Percentiles rank a stretch among this genome's conserved stretches.
Conservation (phyloP, 768 basidiomycete species). For the Naganishia onofrii region DNA sequence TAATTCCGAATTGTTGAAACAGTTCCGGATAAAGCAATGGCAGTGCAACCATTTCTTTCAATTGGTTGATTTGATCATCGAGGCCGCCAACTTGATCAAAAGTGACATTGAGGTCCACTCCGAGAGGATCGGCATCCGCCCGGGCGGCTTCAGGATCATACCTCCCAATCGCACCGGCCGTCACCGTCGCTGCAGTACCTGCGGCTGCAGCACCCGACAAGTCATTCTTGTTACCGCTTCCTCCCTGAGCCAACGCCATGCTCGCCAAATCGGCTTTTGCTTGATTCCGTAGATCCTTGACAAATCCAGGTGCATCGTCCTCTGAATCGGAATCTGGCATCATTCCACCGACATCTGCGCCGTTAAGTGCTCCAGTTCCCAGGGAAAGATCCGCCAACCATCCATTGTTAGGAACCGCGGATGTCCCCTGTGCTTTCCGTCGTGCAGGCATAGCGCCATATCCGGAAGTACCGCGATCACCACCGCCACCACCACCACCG, state of each 20-base stretch:
- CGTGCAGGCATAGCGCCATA: slow-evolving; percentile 13
- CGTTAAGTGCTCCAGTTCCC: slow-evolving; percentile 21
- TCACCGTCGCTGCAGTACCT: slow-evolving; percentile 22
- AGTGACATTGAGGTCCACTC: slow-evolving; percentile 86
- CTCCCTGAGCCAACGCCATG: slow-evolving; percentile 26
- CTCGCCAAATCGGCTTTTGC: slow-evolving; percentile 24
- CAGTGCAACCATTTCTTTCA: slow-evolving; percentile 97
- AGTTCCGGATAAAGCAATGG: slow-evolving; percentile 95
- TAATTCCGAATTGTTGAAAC: slow-evolving; percentile 88
- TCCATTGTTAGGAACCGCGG: slow-evolving; percentile 20
- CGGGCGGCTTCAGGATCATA: slow-evolving; percentile 57
- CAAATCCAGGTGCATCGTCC: slow-evolving; percentile 29
- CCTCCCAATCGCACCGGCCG: slow-evolving; percentile 28
- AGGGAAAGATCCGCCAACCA: slow-evolving; percentile 20
- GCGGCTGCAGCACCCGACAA: neutral
- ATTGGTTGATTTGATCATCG: slow-evolving; percentile 90
- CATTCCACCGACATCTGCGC: slow-evolving; percentile 4
- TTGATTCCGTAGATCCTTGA: slow-evolving; percentile 30
- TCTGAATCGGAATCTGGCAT: slow-evolving; percentile 32
- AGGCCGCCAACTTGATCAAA: slow-evolving; percentile 96
- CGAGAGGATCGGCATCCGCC: slow-evolving; percentile 92
- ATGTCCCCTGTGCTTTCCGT: neutral
- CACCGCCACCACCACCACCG: too few relatives aligned
- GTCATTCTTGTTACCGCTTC: slow-evolving; percentile 11
- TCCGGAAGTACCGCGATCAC: neutral